Conservation (phyloP, 106 monocot genomes). For the Iris macrosiphon region DNA sequence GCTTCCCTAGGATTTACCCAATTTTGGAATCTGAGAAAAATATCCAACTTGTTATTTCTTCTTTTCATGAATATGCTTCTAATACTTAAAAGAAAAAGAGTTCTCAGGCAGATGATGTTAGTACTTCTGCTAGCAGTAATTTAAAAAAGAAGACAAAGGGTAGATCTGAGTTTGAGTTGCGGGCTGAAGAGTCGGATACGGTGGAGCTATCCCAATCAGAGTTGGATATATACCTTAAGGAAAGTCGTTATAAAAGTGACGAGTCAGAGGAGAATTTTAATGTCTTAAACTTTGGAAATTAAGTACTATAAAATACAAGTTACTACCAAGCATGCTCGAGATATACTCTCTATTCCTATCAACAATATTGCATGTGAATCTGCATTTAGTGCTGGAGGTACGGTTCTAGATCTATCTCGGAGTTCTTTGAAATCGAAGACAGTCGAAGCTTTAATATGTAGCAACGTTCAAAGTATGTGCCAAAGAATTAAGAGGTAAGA, state of each 20-base stretch:
- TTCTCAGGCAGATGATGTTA: background rate
- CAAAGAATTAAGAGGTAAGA: background rate
- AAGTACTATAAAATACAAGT: too few relatives aligned
- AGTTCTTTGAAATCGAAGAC: constrained; percentile 4
- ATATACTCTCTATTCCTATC: too few relatives aligned
- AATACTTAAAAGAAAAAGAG: background rate
- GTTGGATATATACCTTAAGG: constrained; percentile 13
- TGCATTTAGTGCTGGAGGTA: too few relatives aligned
- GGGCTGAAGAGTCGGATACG: too few relatives aligned
- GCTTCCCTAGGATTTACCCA: constrained; percentile 5
- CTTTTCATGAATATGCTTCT: too few relatives aligned
- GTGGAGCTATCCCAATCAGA: constrained; percentile 3
- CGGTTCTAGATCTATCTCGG: background rate
- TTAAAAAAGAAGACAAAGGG: background rate
- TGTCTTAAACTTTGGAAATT: too few relatives aligned
- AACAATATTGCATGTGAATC: background rate
- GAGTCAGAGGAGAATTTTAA: too few relatives aligned
- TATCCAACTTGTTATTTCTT: background rate
- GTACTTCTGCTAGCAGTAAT: background rate
- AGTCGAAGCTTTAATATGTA: constrained; percentile 9
- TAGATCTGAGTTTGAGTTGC: constrained; percentile 11
- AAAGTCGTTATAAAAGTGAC: constrained; percentile 1
- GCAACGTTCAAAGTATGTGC: background rate
- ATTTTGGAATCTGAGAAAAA: background rate
- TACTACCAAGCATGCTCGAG: too few relatives aligned